A percentile compares a stretch with the other conserved stretches of the same genome.
Conservation (phyloP, 2,329 filamentous ascomycete genomes). For the Penicillium sp. region DNA sequence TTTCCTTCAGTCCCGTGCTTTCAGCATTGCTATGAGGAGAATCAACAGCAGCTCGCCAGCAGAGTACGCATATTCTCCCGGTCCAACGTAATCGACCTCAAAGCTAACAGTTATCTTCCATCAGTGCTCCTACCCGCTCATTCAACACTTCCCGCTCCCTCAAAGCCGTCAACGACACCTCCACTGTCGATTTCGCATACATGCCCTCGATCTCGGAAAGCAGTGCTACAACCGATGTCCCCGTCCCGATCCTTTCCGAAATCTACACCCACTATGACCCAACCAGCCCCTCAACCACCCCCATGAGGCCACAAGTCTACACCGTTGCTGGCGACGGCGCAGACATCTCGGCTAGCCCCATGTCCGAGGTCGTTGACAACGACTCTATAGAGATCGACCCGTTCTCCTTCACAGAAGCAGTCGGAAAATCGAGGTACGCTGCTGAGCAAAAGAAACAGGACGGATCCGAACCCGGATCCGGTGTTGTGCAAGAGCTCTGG, state of each 20-base stretch:
- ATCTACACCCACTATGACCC: slow-evolving; percentile 36
- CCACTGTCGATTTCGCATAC: slow-evolving; percentile 68
- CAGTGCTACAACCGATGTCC: slow-evolving; percentile 46
- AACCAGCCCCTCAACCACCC: slow-evolving; percentile 28
- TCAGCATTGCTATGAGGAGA: slow-evolving; percentile 58
- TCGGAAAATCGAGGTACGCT: slow-evolving; percentile 45
- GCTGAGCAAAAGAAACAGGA: slow-evolving; percentile 45
- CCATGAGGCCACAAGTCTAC: slow-evolving; percentile 63
- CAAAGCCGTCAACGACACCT: slow-evolving; percentile 62
- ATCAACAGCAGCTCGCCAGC: slow-evolving; percentile 50
- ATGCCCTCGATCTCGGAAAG: slow-evolving; percentile 58
- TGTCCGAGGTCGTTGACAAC: slow-evolving; percentile 64
- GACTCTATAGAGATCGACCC: slow-evolving; percentile 61
- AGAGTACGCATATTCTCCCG: slow-evolving; percentile 34
- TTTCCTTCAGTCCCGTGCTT: slow-evolving; percentile 57
- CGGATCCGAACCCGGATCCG: slow-evolving; percentile 27
- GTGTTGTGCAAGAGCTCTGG: slow-evolving; percentile 42
- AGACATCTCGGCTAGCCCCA: slow-evolving; percentile 56
- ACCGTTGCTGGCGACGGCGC: slow-evolving; percentile 51
- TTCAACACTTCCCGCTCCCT: slow-evolving; percentile 66
- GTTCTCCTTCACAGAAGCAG: slow-evolving; percentile 59
- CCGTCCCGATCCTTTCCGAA: slow-evolving; percentile 58
- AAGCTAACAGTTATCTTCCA: slow-evolving; percentile 23
- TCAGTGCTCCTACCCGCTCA: slow-evolving; percentile 56
- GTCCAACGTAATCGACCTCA: background rate